Evolutionary conservation across 495 filamentous ascomycete species (phyloP), one percentile per base, ranked within the genome.

Genomic region (Trichoderma gamsii): DNA sequence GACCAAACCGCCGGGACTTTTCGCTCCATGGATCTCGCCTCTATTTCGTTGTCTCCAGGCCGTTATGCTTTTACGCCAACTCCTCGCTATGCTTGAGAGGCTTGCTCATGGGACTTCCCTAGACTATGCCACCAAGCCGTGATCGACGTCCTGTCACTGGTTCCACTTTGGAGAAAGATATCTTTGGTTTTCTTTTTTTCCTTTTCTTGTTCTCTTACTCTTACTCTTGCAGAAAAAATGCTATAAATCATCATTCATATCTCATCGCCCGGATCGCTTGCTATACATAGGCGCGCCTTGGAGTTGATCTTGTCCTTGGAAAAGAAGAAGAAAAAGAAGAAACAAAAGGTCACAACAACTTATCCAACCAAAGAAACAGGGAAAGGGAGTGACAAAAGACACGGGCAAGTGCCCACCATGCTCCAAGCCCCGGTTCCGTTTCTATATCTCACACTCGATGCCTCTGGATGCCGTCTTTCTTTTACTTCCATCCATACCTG

Each of bases 221-320:
- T 52, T 52, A 21, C 8, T 52, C 18, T 52, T 21, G 18, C 49
- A 52, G 44, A 15, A 27, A 15, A 27, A 61, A 61, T 61, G 56
- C 56, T 61, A 61, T 52, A 61, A 29, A 61, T 61, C 56, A 61
- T 61, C 56, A 61, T 61, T 61, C 56, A 61, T 61, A 32, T 61
- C 56, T 61, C 56, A 61, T 61, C 56, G 56, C 56, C 56, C 23
- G 56, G 56, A 61, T 61, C 56, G 56, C 56, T 61, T 61, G 56
- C 56, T 61, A 61, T 61, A 61, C 56, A 61, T 3, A 61, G 56
- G 56, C 56, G 51, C 51, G 56, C 56, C 56, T 61, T 61, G 56
- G 56, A 61, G 51, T 56, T 56, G 51, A 56, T 56, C 51, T 56
- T 56, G 51, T 61, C 56, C 56, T 35, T 29, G 21, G 56, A 8